Evolutionary conservation across 1,139 yeast genomes (phyloP), one percentile per base, ranked within the genome.

Genomic region (Blastobotrys serpentis): DNA sequence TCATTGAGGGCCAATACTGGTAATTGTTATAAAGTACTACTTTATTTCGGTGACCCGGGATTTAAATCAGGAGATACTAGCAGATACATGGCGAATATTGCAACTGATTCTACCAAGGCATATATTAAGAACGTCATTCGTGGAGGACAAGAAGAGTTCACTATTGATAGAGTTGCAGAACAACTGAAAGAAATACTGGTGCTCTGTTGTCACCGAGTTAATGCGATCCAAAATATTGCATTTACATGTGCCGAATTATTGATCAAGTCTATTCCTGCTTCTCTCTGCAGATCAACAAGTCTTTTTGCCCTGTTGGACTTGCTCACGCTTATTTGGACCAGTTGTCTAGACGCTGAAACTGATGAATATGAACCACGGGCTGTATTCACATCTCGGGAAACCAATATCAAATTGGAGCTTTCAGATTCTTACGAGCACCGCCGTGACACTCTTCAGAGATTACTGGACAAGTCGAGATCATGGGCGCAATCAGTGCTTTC

Each of bases 11-110:
- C 86, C 22, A 81, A 77, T 51, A 75, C 85, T 19, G 98, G 98
- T 17, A 82, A 84, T 55, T 85, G 96, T 58, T 82, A 95, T 0
- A 81, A 82, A 32, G 73, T 82, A 36, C 74, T 90, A 51, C 73
- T 77, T 41, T 94, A 92, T 67, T 83, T 85, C 58, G 85, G 94
- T 2, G 98, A 92, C 60, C 95, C 96, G 2, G 84, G 95, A 0
- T 75, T 89, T 54, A 75, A 77, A 48, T 75, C 78, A 16, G 83
- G 88, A 36, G 89, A 84, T 4, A 77, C 88, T n/a, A 87, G 84
- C 47, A 81, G 78, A 52, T 80, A 77, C 52, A 77, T 90, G 67
- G 82, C 83, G 0, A 75, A 77, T 11, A 79, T 90, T 54, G 78
- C 92, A 0, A 74, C 75, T 53, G 77, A 79, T 46, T 75, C 85